Percentiles rank a stretch among this genome's conserved stretches.
Evolutionary conservation across 2,329 filamentous ascomycete genomes (phyloP).

Genomic region (Fusarium napiforme): DNA sequence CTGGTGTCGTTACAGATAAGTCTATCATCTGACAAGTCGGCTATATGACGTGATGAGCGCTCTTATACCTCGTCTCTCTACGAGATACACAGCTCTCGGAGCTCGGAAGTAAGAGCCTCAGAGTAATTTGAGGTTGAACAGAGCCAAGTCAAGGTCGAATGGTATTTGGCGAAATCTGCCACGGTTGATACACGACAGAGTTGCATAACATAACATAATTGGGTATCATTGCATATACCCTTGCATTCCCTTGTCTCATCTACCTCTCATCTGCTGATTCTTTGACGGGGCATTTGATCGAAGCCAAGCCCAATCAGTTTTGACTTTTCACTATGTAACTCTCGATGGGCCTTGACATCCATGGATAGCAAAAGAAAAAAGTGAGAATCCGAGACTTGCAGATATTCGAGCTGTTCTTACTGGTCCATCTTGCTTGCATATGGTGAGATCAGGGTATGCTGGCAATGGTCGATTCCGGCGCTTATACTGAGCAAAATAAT

Average conservation of each 20-base stretch:
- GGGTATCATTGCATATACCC: slow-evolving; percentile 26
- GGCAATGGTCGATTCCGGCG: background rate
- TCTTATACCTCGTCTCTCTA: background rate
- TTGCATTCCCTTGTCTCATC: slow-evolving; percentile 12
- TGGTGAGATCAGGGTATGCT: slow-evolving; percentile 6
- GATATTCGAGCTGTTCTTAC: slow-evolving; percentile 1
- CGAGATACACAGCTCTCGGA: background rate
- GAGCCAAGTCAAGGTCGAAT: background rate
- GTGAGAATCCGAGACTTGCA: slow-evolving; percentile 26
- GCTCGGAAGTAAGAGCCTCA: background rate
- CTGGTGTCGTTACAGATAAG: background rate
- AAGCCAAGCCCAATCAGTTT: slow-evolving; percentile 23
- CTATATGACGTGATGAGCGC: background rate
- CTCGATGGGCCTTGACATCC: background rate
- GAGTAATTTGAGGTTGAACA: slow-evolving; percentile 2
- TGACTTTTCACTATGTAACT: background rate
- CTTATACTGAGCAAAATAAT: background rate
- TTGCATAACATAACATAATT: slow-evolving; percentile 24
- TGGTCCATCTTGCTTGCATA: slow-evolving; percentile 24
- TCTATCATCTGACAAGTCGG: background rate
- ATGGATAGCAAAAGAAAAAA: background rate
- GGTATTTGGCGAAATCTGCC: slow-evolving; percentile 11
- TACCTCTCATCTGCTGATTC: slow-evolving; percentile 13
- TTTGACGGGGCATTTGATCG: slow-evolving; percentile 13
- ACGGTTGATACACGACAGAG: slow-evolving; percentile 12